Base-by-base conservation (phyloP, 192 early-diverging fungal genomes). In the Backusella macrospora region DNA sequence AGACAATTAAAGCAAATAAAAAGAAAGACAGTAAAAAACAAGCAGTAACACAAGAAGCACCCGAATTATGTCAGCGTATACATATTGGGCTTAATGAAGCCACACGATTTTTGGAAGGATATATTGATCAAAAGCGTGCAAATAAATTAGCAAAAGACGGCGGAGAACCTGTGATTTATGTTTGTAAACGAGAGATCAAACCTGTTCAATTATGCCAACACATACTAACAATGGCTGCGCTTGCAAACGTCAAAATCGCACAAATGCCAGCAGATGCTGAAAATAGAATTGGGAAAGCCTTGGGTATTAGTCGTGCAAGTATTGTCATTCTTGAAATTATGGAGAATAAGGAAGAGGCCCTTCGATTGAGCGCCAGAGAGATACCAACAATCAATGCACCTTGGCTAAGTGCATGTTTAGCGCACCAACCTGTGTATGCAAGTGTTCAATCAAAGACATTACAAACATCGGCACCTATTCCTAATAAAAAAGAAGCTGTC, bases 141-240 rank as follows among this genome's bases (percentile, higher is more conserved):
- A 16, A 6, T 42, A 39, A 66, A 26, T 6, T 39, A 23, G 13
- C 10, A 2, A 18, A 14, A 18, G 38, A n/a, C 26, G 26, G 21
- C 0, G 13, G 7, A 29, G 12, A 38, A 0, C 26, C 65, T 7
- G 38, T 62, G 21, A 62, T 74, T 2, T 74, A 47, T 42, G 44
- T 74, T 8, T 74, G 73, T 42, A 74, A 74, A n/a, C 7, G 73
- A 52, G 73, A 74, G 21, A 66, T 64, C 18, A 65, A 74, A 21
- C 63, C 64, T 0, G 16, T 42, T 2, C 73, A 67, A 0, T 29
- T 74, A 14, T 65, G 63, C 14, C 29, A 62, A 26, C 73, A 74
- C 23, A 26, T 74, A 44, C 47, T 74, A 4, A 49, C 64, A 21
- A 74, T 74, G 73, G 63, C 63, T 5, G 73, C 64, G 0, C 5